Base-by-base conservation (phyloP, 352 stramenopile genomes). In the Detonula confervacea region DNA sequence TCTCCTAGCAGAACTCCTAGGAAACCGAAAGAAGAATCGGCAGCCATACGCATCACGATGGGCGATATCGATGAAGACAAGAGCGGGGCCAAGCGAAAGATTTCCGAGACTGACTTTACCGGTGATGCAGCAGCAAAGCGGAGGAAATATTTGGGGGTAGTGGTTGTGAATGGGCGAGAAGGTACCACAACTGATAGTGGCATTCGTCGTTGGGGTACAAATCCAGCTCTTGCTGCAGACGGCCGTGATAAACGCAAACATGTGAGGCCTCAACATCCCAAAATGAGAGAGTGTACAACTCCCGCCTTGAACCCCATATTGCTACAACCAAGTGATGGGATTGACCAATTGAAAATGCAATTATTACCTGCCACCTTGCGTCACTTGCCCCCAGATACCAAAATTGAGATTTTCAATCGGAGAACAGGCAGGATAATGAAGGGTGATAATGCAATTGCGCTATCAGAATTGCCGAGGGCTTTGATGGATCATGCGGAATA, bases 341-440 rank as follows among this genome's bases (percentile, higher is more conserved):
- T n/a, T 14, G n/a, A 60, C 18, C 24, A 57, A 9, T 25, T 64
- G 7, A 52, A 29, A 63, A 24, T 71, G n/a, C 27, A 70, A 42
- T 51, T 80, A 16, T 7, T 77, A 27, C 73, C 68, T 6, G 42
- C 35, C 39, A 55, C 29, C 4, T 37, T 83, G 33, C 37, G 56
- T 33, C 59, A 83, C 33, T 35, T 83, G 24, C 47, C 66, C 12
- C 49, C 59, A 35, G 75, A 78, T 57, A 69, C 75, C 8, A 71
- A 66, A 29, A 78, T 83, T 27, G 77, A 84, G 18, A 81, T 85
- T 39, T 81, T 85, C 33, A 81, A 85, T 79, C 55, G 77, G 25
- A 73, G 56, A n/a, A 85, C 77, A 18, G 70, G 77, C 2, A 68
- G 14, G 62, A 71, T 85, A 18, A 78, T 85, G 77, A 78, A 27